These are phyloP conservation scores for Fomitopsis pulvina DNA, from an alignment of 768 basidiomycete species.

Conservation along the genomic window DNA sequence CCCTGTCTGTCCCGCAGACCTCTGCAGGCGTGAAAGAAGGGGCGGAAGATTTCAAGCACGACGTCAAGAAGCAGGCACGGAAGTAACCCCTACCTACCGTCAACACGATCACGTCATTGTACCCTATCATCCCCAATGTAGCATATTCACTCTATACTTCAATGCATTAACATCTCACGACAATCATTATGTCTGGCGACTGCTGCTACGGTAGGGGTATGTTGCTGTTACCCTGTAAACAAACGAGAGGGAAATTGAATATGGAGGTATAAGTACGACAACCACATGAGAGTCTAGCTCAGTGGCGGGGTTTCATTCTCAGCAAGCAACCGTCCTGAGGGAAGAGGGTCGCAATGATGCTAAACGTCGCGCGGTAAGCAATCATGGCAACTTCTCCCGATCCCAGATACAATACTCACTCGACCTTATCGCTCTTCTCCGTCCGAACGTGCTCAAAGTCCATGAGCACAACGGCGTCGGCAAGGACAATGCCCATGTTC, in stretches of 20 bases:
- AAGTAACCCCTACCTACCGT: constrained; percentile 11
- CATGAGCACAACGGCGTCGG: constrained; percentile 71
- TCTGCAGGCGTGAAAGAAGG: constrained; percentile 20
- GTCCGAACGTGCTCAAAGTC: constrained; percentile 89
- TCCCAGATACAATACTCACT: constrained; percentile 44
- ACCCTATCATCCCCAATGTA: neutral
- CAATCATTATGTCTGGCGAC: neutral
- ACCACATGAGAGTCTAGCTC: constrained; percentile 7
- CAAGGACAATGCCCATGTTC: constrained; percentile 84
- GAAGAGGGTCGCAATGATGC: constrained; percentile 95
- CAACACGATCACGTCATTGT: neutral
- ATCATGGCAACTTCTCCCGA: neutral
- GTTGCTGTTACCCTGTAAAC: neutral
- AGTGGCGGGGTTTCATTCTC: constrained; percentile 58
- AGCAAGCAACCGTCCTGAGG: constrained; percentile 88
- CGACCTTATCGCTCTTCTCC: constrained; percentile 67
- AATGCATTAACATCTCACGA: neutral
- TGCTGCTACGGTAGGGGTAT: neutral
- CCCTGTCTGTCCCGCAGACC: constrained; percentile 9
- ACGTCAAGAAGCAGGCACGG: constrained; percentile 21
- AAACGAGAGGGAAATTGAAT: neutral
- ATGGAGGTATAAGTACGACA: neutral
- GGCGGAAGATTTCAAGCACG: constrained; percentile 21
- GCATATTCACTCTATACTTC: neutral
- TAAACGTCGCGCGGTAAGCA: constrained; percentile 21